Conservation (phyloP, 495 filamentous ascomycete species). For the Glonium stellatum region DNA sequence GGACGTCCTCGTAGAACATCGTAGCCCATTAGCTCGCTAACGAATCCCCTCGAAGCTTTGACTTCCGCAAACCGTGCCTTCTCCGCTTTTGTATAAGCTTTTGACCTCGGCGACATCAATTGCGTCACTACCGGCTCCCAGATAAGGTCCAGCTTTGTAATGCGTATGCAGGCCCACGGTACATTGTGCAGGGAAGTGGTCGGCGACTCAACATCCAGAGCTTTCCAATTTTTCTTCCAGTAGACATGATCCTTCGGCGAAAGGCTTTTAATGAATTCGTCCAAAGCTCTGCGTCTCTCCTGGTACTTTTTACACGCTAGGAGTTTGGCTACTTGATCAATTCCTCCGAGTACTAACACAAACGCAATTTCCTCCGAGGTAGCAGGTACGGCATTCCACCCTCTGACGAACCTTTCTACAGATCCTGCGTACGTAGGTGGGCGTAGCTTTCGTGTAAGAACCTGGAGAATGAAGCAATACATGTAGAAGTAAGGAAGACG, state of each 20-base stretch:
- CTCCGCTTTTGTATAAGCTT: conserved; percentile 15
- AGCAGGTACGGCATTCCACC: conserved; percentile 13
- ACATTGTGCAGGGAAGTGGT: conserved; percentile 17
- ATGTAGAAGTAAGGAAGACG: conserved; percentile 25
- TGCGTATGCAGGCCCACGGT: conserved; percentile 22
- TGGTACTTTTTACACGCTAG: conserved; percentile 21
- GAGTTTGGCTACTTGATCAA: conserved; percentile 22
- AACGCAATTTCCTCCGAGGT: conserved; percentile 23
- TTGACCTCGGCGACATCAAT: conserved; percentile 16
- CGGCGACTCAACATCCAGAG: conserved; percentile 18
- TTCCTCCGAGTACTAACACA: conserved; percentile 21
- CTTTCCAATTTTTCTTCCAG: conserved; percentile 21
- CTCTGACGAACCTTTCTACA: conserved; percentile 19
- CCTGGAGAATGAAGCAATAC: conserved; percentile 27
- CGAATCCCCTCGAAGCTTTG: conserved; percentile 13
- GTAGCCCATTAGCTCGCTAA: conserved; percentile 27
- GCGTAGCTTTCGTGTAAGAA: conserved; percentile 18
- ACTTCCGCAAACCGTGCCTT: conserved; percentile 18
- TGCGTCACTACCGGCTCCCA: conserved; percentile 18
- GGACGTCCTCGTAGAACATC: conserved; percentile 22
- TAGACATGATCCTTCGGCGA: conserved; percentile 19
- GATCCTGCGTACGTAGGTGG: conserved; percentile 23
- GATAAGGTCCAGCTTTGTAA: conserved; percentile 24
- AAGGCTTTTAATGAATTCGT: conserved; percentile 21
- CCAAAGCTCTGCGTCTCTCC: conserved; percentile 17